A percentile compares a stretch with the other conserved stretches of the same genome.
Conservation (phyloP, 108 stramenopile genomes). For the Schizochytrium sp. region DNA sequence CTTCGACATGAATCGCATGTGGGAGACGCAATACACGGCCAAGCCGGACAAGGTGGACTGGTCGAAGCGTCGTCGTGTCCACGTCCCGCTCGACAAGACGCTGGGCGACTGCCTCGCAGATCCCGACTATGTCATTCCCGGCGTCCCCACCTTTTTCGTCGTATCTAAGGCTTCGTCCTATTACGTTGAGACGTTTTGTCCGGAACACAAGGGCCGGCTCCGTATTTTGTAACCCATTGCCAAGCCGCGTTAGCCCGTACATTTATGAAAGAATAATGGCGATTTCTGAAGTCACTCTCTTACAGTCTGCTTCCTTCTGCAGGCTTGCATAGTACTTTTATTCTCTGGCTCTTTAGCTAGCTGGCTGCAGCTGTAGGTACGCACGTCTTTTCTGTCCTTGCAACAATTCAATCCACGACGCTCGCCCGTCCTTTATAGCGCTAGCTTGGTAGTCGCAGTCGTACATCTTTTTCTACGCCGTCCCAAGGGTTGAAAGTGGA, state of each 20-base stretch:
- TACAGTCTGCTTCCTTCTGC: too few relatives aligned
- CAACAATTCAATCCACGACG: too few relatives aligned
- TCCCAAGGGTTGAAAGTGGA: too few relatives aligned
- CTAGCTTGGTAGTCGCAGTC: too few relatives aligned
- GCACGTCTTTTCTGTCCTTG: too few relatives aligned
- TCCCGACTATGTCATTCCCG: neutral
- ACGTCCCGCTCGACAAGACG: neutral
- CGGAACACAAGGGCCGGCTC: neutral
- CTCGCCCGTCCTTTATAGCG: too few relatives aligned
- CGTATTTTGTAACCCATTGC: neutral
- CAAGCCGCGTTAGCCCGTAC: neutral
- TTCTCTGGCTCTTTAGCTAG: too few relatives aligned
- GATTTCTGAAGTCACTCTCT: neutral
- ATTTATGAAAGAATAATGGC: neutral
- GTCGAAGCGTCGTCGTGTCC: neutral
- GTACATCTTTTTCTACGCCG: too few relatives aligned
- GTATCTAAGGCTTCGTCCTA: neutral
- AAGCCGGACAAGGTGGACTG: neutral
- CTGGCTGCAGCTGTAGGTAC: too few relatives aligned
- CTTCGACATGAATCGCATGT: neutral
- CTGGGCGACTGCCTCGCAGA: neutral
- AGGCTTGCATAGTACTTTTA: too few relatives aligned
- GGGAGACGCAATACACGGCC: neutral
- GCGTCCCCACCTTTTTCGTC: neutral
- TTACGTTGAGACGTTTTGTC: neutral